Evolutionary conservation across 768 basidiomycete genomes (phyloP).

Genomic region (Mrakia blollopis): DNA sequence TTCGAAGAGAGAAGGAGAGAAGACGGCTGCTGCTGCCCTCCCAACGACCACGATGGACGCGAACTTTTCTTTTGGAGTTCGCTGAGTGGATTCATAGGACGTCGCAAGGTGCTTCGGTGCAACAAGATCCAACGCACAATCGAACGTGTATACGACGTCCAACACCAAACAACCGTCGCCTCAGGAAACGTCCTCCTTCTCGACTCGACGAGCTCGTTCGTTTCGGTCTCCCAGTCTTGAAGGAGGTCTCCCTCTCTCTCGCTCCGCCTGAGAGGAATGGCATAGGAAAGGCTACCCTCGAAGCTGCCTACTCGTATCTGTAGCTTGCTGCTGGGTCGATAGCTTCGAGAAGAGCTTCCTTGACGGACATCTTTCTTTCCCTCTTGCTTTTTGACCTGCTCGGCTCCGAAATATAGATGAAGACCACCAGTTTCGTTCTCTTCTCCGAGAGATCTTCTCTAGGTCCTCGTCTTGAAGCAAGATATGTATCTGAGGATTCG

Average conservation of each 20-base stretch:
- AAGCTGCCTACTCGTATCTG: background rate
- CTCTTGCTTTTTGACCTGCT: background rate
- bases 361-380: background rate
- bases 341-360: background rate
- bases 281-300: background rate
- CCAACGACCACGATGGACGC: background rate
- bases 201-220: background rate
- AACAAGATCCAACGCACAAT: background rate
- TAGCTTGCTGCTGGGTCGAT: background rate
- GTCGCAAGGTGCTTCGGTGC: slow-evolving; percentile 20
- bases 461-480: background rate
- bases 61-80: background rate
- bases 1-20: background rate
- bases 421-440: too few species aligned
- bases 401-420: too few species aligned
- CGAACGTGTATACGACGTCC: slow-evolving; percentile 18
- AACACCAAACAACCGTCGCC: background rate
- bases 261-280: background rate
- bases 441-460: too few species aligned
- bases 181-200: background rate
- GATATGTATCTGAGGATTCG: background rate
- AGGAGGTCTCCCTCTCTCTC: background rate
- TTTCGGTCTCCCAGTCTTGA: background rate
- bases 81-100: background rate
- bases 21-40: background rate